Base-by-base conservation (phyloP, 1,284 basidiomycete species). In the Ganoderma multipileum region DNA sequence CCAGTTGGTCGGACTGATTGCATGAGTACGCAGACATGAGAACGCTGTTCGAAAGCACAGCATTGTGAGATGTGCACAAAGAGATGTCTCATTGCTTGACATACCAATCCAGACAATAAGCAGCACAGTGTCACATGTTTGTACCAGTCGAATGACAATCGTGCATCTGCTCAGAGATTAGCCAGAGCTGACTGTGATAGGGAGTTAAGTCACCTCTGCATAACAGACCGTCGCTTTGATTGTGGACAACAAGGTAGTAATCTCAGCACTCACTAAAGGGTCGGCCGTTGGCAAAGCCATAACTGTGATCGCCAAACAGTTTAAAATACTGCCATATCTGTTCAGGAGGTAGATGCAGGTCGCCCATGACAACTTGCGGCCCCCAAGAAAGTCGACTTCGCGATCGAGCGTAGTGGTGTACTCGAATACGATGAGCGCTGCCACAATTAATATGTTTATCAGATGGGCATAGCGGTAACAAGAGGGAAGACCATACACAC, bases 331-430 rank as follows among this genome's bases (percentile, higher is more conserved):
- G 7, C n/a, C 39, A 44, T 61, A 61, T 44, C 60, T 61, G 41
- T 61, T 61, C 41, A 42, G 16, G 11, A 61, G 60, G 60, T 30
- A 61, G 12, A 61, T 23, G 14, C 38, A 20, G 16, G 14, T 28
- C 7, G 60, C 60, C 38, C 60, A 39, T 7, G 60, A 61, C 3
- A 42, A 26, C 26, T 28, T 42, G 18, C 41, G 23, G 20, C 28
- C 18, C 26, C 41, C 16, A 3, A 61, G 26, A 14, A 42, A 42
- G 38, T 61, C 60, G 26, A 61, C 20, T 26, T 44, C 41, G 9
- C 60, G 60, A 14, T 61, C 60, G 18, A 61, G 60, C n/a, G 60
- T 61, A 16, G 26, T 44, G 28, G 20, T 11, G 41, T 61, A 30
- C 14, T 61, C 60, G 26, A 61, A 61, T 28, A 30, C n/a, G 16